A percentile compares a stretch with the other conserved stretches of the same genome.
These are phyloP conservation scores for Conringia planisiliqua DNA, from an alignment of 345 rosid species.

Conservation along the genomic window DNA sequence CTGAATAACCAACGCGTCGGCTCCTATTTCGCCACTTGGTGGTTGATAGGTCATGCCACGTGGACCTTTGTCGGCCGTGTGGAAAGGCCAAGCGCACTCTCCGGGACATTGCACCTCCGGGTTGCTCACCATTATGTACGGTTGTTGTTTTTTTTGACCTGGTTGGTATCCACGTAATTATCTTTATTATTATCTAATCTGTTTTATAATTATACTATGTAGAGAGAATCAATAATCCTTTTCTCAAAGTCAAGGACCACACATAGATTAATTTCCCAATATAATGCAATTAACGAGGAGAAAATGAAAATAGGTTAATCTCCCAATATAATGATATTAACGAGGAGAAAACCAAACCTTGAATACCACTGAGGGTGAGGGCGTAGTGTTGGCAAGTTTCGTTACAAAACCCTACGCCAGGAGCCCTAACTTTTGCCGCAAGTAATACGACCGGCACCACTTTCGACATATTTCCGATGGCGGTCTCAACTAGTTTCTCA, in stretches of 20 bases:
- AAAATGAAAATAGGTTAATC: not conserved
- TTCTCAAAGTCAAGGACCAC: too few relatives aligned
- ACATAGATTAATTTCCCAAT: not conserved
- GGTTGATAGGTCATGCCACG: constrained; percentile 46
- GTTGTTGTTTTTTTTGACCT: constrained; percentile 21
- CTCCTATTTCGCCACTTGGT: constrained; percentile 54
- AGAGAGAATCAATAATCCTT: not conserved
- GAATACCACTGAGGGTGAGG: constrained; percentile 1
- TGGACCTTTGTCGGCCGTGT: constrained; percentile 40
- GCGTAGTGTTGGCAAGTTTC: constrained; percentile 49
- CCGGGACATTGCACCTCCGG: constrained; percentile 66
- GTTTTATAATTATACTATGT: not conserved
- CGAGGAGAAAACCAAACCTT: not conserved
- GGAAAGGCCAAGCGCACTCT: constrained; percentile 72
- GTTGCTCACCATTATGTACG: constrained; percentile 57
- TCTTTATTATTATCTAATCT: not conserved
- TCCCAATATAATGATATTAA: not conserved
- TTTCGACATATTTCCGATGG: constrained; percentile 28
- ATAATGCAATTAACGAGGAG: not conserved
- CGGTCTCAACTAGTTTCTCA: constrained; percentile 32
- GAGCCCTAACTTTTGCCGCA: constrained; percentile 40
- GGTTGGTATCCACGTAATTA: not conserved
- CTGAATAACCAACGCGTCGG: constrained; percentile 56
- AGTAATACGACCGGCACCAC: constrained; percentile 46
- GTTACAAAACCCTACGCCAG: constrained; percentile 42